phyloP scores from a whole-genome alignment of 1,139 yeast genomes.

The Suhomyces bokatorum region DNA sequence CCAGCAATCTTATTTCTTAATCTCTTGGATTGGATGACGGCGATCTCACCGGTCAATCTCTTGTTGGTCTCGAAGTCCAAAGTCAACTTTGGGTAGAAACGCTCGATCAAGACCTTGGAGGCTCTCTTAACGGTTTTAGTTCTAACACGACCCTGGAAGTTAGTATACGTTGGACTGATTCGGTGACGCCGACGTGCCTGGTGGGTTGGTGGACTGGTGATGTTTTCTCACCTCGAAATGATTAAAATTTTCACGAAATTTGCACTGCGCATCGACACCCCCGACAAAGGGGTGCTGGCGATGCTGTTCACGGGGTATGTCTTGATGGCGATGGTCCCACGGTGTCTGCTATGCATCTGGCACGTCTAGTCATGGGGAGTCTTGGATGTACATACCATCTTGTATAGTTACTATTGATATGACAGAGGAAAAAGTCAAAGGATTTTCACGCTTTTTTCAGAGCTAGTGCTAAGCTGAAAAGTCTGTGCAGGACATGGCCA shows the following conservation, averaged over 20 bases:
- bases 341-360: background rate
- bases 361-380: background rate
- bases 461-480: constrained; percentile 12
- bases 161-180: constrained; percentile 23
- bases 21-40: constrained; percentile 99
- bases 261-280: too few species aligned
- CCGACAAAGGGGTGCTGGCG: too few species aligned
- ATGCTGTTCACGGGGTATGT: too few species aligned
- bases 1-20: constrained; percentile 99
- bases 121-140: constrained; percentile 99
- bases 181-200: background rate
- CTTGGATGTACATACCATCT: constrained; percentile 36
- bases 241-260: too few species aligned
- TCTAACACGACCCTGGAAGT: constrained; percentile 90
- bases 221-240: too few species aligned
- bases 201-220: background rate
- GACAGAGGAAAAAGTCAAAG: constrained; percentile 17
- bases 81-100: constrained; percentile 99
- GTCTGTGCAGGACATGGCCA: constrained; percentile 10
- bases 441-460: constrained; percentile 10
- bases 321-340: too few species aligned
- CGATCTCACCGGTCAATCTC: constrained; percentile 98
- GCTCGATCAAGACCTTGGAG: constrained; percentile 99
- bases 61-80: constrained; percentile 99
- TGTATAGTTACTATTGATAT: constrained; percentile 31